Percentiles rank a stretch among this genome's conserved stretches.
Conservation (phyloP, 73 alveolate genomes). For the Paramecium tetraurelia region DNA sequence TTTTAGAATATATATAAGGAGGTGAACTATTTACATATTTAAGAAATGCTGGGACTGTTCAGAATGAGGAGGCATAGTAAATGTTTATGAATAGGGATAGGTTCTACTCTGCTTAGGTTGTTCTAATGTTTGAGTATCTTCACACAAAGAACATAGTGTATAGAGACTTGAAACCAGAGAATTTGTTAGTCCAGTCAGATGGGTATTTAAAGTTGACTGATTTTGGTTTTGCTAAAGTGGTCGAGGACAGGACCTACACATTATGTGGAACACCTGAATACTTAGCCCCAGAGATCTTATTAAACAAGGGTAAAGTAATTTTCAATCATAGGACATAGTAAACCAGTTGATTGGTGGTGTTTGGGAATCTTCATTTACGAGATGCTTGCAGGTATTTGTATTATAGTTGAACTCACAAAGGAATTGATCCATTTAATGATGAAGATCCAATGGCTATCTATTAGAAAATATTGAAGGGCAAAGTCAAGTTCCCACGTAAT, state of each 20-base stretch:
- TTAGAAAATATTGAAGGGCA: conserved; percentile 89
- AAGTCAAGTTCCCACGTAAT: conserved; percentile 84
- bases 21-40: conserved; percentile 95
- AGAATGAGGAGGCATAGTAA: conserved; percentile 71
- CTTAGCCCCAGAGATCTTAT: conserved; percentile 96
- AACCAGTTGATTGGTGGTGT: conserved; percentile 99
- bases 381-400: conserved; percentile 85
- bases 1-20: conserved; percentile 93
- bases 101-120: conserved; percentile 69
- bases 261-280: conserved; percentile 99
- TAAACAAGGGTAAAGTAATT: conserved; percentile 70
- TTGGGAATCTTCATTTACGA: conserved; percentile 93
- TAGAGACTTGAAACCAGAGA: conserved; percentile 98
- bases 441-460: conserved; percentile 97
- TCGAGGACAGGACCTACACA: conserved; percentile 97
- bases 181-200: conserved; percentile 84
- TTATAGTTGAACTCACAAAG: conserved; percentile 60
- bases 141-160: conserved; percentile 94
- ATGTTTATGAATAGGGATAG: conserved; percentile 64
- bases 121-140: conserved; percentile 91
- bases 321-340: conserved; percentile 90
- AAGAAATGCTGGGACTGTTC: conserved; percentile 84
- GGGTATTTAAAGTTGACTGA: conserved; percentile 98
- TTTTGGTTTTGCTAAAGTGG: conserved; percentile 98
- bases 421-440: conserved; percentile 88